Base-by-base conservation (phyloP, 352 stramenopile genomes). In the Pythium insidiosum region DNA sequence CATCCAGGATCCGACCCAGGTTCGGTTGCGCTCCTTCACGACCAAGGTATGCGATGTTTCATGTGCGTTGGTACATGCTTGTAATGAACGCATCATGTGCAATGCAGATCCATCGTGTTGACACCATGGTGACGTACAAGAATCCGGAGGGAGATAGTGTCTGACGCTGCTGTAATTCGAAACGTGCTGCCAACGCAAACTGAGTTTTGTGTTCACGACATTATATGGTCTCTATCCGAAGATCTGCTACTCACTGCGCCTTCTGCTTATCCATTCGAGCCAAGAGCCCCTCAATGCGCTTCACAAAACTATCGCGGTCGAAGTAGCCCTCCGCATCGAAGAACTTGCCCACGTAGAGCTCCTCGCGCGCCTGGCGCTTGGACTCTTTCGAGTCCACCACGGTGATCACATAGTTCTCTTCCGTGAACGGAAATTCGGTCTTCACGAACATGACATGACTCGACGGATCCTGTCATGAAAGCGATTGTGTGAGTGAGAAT, bases 101-200 rank as follows among this genome's bases (percentile, higher is more conserved):
- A 37, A 37, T 53, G 13, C 48, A 96, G 87, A 77, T 99, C 44
- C 96, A 99, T 77, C 97, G 98, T 59, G 88, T 99, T 26, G 94
- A 99, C 51, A 95, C 94, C 9, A 96, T 97, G 68, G 97, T 99
- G 40, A 88, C 95, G 22, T 99, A 99, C 75, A 97, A 97, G 62
- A 88, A 94, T 44, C 79, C 82, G 28, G 77, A 94, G 56, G 59
- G 61, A 33, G 73, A 94, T 53, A 60, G 56, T 43, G 69, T 89
- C 43, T 87, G 75, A 66, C 38, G 34, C 43, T 43, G 29, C 34
- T n/a, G n/a, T n/a, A n/a, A n/a, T n/a, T n/a, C n/a, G n/a, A n/a
- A n/a, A n/a, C n/a, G n/a, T n/a, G n/a, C n/a, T n/a, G n/a, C n/a
- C n/a, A n/a, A n/a, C n/a, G n/a, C n/a, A n/a, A n/a, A n/a, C n/a